Base-by-base conservation (phyloP, 1,284 basidiomycete species). In the Heterobasidion irregulare region DNA sequence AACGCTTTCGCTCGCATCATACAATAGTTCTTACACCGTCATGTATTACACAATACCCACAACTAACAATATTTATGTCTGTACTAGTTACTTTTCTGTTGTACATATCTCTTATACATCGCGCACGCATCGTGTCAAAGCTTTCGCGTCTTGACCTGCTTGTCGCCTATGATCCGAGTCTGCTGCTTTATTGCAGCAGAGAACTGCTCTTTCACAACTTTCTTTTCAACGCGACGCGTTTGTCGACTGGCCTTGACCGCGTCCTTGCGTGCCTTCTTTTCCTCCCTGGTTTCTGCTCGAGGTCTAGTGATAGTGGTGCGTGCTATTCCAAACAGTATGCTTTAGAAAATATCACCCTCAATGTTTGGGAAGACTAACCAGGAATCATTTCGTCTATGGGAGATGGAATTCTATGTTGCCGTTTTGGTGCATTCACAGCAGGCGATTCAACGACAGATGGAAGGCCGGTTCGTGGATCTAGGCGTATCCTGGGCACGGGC, bases 221-320 rank as follows among this genome's bases (percentile, higher is more conserved):
- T 96, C 74, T 96, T 98, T 66, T 93, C 88, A 12, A 70, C 75
- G 47, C 94, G 78, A 45, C 94, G 82, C 41, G 74, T 71, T 61
- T 89, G 86, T 57, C 89, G 80, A 61, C 92, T 89, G 8, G 78
- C 80, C 70, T 98, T 99, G 41, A 94, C 83, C 0, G 84, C 86
- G n/a, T 82, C 77, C 70, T 99, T 99, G 18, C 97, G 82, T 0
- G 84, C 82, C 64, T 86, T 93, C 70, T 92, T 93, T 48, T 92
- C 93, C 62, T 94, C 94, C 56, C 83, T 82, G 2, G 84, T 79
- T 71, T 99, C 97, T 59, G 84, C 77, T 59, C 86, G 86, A 0
- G 84, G 74, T 26, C 95, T 80, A n/a, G 80, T 71, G 53, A 92
- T 69, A 1, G 86, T 83, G 56, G 72, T 69, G 41, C 68, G 72